Evolutionary conservation across 2,329 filamentous ascomycete species (phyloP), one percentile per base, ranked within the genome.

Genomic region (Coniochaeta sp.): DNA sequence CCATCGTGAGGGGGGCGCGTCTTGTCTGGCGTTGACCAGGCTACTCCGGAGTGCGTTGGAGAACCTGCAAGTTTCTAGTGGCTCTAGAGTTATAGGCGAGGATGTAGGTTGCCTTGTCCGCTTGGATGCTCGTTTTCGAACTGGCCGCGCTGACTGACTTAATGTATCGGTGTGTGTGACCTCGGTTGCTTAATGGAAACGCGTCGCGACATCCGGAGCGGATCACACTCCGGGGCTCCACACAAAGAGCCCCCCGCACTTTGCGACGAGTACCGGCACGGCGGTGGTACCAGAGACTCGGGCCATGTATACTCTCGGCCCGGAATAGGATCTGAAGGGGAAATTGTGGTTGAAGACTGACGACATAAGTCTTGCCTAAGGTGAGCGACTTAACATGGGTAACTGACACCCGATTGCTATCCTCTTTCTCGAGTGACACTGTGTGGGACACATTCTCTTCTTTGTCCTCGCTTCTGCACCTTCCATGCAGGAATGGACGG

Each of bases 1-100:
- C 78, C 80, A 83, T 83, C 8, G 36, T 42, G 32, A 50, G 14
- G 6, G 9, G 2, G 22, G 40, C 40, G 5, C 16, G 34, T 7
- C 14, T 38, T 26, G 8, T 24, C 12, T 26, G 34, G 3, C 34
- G 34, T 7, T 14, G 12, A 36, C 7, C 10, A 12, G 34, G 14
- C 3, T 3, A 14, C 12, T 14, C 34, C 34, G 12, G 14, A 12
- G 10, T 36, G 5, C 14, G 34, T 12, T 36, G 42, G n/a, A 4
- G 6, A n/a, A 40, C 3, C 4, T 40, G 38, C 16, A n/a, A n/a
- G 17, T n/a, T 19, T 40, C 16, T 40, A n/a, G 38, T 19, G n/a
- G 38, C 38, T 7, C 3, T n/a, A 40, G 38, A 34, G 9, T 40
- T 9, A 38, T 8, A 38, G 9, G 16, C 16, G 30, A 32, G 30